Evolutionary conservation across 176 grass and related monocot species (phyloP).

Genomic region (Raddia guianensis): DNA sequence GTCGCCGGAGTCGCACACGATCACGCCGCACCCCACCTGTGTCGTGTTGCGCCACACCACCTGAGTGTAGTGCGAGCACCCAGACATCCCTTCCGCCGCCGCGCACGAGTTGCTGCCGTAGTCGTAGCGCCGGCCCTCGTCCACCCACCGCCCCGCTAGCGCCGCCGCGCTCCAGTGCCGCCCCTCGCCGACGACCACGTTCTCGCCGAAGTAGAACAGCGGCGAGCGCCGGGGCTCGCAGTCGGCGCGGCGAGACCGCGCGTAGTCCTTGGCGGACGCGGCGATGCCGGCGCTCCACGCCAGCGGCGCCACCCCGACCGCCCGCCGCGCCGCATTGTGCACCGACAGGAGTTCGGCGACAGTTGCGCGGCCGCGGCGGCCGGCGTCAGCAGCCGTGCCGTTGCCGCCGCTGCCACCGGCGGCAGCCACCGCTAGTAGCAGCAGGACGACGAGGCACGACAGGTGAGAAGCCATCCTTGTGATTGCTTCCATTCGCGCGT

Average conservation of each 20-base stretch:
- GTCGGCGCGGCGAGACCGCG: conserved; percentile 39
- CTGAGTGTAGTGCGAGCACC: conserved; percentile 57
- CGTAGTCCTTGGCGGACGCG: conserved; percentile 40
- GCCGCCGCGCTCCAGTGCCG: conserved; percentile 38
- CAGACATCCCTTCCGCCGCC: background rate
- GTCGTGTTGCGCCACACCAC: conserved; percentile 52
- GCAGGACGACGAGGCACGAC: background rate
- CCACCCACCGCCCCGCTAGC: conserved; percentile 50
- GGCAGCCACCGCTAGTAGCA: background rate
- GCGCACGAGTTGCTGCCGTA: conserved; percentile 35
- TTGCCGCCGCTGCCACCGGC: background rate
- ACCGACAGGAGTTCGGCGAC: conserved; percentile 25
- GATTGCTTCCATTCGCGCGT: background rate
- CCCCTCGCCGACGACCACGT: conserved; percentile 51
- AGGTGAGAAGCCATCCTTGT: background rate
- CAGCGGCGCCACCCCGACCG: conserved; percentile 54
- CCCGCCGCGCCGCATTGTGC: conserved; percentile 51
- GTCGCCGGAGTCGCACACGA: conserved; percentile 54
- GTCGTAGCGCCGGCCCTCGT: conserved; percentile 33
- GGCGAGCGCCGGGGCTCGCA: conserved; percentile 56
- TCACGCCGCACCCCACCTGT: conserved; percentile 50
- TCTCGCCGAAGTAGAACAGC: conserved; percentile 69
- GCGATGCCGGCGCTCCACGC: conserved; percentile 44
- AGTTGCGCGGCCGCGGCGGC: conserved; percentile 2
- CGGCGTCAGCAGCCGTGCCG: background rate